phyloP scores from a whole-genome alignment of 805 yeast genomes.

The Yarrowia hollandica region DNA sequence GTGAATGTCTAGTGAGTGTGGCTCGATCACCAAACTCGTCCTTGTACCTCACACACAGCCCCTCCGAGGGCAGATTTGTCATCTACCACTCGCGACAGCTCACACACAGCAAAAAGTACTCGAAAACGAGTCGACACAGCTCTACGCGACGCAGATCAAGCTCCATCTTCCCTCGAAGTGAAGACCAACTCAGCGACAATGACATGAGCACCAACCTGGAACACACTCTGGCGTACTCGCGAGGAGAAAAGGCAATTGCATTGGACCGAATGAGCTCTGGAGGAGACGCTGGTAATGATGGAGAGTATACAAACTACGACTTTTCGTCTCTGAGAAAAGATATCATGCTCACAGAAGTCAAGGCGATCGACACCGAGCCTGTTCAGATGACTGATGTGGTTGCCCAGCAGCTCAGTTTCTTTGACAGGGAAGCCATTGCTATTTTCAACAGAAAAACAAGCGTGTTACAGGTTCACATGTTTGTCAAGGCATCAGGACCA shows the following conservation, averaged over 20 bases:
- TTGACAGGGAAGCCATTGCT: conserved; percentile 62
- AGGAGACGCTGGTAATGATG: conserved; percentile 38
- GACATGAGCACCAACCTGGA: conserved; percentile 33
- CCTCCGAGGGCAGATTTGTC: conserved; percentile 47
- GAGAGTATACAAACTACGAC: conserved; percentile 2
- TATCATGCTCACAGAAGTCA: conserved; percentile 62
- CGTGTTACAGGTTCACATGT: conserved; percentile 54
- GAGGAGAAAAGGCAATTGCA: conserved; percentile 33
- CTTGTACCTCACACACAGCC: conserved; percentile 58
- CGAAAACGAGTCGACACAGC: conserved; percentile 25
- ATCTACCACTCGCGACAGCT: conserved; percentile 59
- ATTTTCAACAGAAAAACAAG: conserved; percentile 49
- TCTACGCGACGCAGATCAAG: conserved; percentile 32
- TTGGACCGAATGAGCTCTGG: conserved; percentile 32
- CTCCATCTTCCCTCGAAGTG: conserved; percentile 22
- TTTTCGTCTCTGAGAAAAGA: conserved; percentile 54
- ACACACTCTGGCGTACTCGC: conserved; percentile 31
- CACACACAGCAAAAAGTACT: conserved; percentile 29
- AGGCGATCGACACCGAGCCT: conserved; percentile 42
- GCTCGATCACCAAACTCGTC: conserved; percentile 48
- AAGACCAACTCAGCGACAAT: conserved; percentile 27
- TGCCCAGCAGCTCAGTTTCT: conserved; percentile 46
- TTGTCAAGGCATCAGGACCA: conserved; percentile 43
- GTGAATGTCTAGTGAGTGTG: conserved; percentile 58
- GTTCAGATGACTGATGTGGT: conserved; percentile 33